Percentiles rank a stretch among this genome's conserved stretches.
Evolutionary conservation across 306 rosid genomes (phyloP).

Genomic region (Dalbergia cochinchinensis): DNA sequence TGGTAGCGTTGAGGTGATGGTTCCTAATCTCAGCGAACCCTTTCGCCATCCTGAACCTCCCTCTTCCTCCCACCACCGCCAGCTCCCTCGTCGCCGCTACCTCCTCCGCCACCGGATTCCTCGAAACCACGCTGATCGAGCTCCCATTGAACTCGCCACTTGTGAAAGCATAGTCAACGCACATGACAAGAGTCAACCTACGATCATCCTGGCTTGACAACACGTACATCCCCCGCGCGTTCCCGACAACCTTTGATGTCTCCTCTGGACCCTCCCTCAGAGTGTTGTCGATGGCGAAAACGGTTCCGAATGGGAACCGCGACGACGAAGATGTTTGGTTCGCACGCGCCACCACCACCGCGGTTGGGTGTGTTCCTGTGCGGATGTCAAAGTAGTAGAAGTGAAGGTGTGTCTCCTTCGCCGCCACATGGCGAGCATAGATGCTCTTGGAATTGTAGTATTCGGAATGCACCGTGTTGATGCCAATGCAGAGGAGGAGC

Average conservation of each 20-base stretch:
- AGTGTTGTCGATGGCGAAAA: constrained; percentile 45
- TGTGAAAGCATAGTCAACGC: constrained; percentile 48
- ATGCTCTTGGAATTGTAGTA: constrained; percentile 34
- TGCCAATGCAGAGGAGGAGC: constrained; percentile 12
- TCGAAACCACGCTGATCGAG: constrained; percentile 49
- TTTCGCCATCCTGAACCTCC: constrained; percentile 55
- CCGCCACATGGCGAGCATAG: neutral
- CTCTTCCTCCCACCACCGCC: constrained; percentile 60
- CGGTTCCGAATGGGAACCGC: constrained; percentile 36
- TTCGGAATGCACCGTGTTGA: constrained; percentile 22
- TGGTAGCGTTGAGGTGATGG: constrained; percentile 21
- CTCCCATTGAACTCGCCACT: constrained; percentile 48
- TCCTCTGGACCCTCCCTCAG: constrained; percentile 49
- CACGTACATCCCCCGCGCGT: constrained; percentile 53
- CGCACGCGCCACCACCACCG: constrained; percentile 40
- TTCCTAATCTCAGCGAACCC: constrained; percentile 44
- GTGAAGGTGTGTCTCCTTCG: constrained; percentile 46
- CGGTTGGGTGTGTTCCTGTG: constrained; percentile 41
- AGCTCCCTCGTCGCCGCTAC: constrained; percentile 36
- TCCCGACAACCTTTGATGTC: constrained; percentile 48
- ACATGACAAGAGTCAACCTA: constrained; percentile 28
- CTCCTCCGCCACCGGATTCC: constrained; percentile 53
- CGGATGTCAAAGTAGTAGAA: constrained; percentile 56
- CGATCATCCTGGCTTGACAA: constrained; percentile 29
- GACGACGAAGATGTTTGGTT: constrained; percentile 14